Conservation (phyloP, 371 early-diverging fungal species). For the Aphelidium insulamus region DNA sequence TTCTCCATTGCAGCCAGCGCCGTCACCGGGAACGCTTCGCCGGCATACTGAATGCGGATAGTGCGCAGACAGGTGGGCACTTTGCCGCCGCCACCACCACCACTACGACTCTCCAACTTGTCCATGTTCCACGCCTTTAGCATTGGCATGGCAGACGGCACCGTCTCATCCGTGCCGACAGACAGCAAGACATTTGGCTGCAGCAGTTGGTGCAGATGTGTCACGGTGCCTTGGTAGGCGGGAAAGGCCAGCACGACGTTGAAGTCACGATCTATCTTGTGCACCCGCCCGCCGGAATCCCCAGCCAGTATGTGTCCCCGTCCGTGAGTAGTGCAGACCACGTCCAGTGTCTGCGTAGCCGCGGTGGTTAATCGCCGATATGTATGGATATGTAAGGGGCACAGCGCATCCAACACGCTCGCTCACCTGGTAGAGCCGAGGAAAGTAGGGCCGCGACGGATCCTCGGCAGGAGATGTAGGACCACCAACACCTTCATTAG, state of each 20-base stretch:
- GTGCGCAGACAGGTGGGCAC: slow-evolving; percentile 38
- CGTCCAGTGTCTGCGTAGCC: too few species aligned
- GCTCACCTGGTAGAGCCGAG: too few species aligned
- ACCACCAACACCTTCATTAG: too few species aligned
- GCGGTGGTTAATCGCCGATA: too few species aligned
- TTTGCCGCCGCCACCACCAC: slow-evolving; percentile 21
- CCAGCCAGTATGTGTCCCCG: too few species aligned
- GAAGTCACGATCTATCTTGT: slow-evolving; percentile 39
- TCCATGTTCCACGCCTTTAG: slow-evolving; percentile 54
- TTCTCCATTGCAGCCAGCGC: slow-evolving; percentile 56
- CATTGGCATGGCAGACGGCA: slow-evolving; percentile 5
- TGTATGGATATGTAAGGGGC: too few species aligned
- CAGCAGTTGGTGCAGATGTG: slow-evolving; percentile 51
- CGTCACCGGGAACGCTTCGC: slow-evolving; percentile 50
- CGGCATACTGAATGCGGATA: slow-evolving; percentile 45
- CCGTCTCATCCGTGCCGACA: slow-evolving; percentile 15
- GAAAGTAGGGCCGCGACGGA: too few species aligned
- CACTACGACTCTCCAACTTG: slow-evolving; percentile 17
- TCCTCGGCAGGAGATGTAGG: too few species aligned
- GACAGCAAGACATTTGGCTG: slow-evolving; percentile 43
- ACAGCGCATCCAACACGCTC: too few species aligned
- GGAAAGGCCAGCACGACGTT: slow-evolving; percentile 41
- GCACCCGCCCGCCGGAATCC: too few species aligned
- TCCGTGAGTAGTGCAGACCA: too few species aligned
- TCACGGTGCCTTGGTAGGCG: slow-evolving; percentile 44